phyloP scores from a whole-genome alignment of 2,329 filamentous ascomycete species.

The Botrytis porri region DNA sequence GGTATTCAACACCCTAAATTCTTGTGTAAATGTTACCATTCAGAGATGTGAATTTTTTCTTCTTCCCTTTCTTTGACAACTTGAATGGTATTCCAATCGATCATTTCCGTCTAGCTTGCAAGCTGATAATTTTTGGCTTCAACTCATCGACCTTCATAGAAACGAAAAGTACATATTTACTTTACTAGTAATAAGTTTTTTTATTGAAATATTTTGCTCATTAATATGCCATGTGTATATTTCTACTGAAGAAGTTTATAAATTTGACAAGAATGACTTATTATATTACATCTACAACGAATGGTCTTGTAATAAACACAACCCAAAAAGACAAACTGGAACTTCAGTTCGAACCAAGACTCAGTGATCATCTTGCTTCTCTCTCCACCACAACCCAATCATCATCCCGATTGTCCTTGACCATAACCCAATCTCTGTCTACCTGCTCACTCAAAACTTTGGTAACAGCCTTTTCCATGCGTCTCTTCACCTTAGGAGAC shows the following conservation, averaged over 20 bases:
- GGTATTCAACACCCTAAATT: neutral
- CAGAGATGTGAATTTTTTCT: neutral
- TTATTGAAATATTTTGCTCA: neutral
- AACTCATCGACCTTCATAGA: neutral
- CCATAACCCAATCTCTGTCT: neutral
- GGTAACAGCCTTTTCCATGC: neutral
- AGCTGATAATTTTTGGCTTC: accelerated
- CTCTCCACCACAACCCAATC: neutral
- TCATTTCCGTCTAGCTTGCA: neutral
- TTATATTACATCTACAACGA: neutral
- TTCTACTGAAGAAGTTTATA: accelerated
- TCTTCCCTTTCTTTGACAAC: neutral
- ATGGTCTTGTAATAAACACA: no score
- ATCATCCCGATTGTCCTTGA: neutral
- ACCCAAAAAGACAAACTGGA: neutral
- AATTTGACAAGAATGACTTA: neutral
- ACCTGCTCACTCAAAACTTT: neutral
- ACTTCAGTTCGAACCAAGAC: neutral
- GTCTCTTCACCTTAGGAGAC: neutral
- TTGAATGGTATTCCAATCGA: neutral
- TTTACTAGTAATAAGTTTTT: neutral
- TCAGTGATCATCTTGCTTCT: accelerated
- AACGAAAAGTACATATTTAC: neutral
- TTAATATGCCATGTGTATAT: neutral
- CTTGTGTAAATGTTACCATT: neutral